Percentiles rank a stretch among this genome's conserved stretches.
phyloP scores from a whole-genome alignment of 192 early-diverging fungal genomes.

The Borealophlyctis nickersoniae region DNA sequence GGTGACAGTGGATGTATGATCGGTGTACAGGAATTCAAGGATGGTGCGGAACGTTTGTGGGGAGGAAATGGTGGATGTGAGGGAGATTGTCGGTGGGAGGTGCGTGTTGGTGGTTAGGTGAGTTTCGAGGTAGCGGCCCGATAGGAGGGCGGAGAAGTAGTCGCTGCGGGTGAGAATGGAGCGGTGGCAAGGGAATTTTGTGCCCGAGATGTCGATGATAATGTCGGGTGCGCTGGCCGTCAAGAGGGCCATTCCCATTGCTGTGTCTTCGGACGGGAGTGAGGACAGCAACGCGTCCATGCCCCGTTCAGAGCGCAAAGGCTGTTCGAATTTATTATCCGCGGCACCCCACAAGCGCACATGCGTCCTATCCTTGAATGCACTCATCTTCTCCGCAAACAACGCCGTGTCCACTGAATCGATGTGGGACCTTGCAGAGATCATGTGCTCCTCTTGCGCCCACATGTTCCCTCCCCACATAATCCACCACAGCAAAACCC shows the following conservation, averaged over 20 bases:
- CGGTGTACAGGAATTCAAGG: neutral
- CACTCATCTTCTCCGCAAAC: neutral
- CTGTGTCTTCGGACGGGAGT: neutral
- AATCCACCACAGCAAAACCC: slow-evolving; percentile 21
- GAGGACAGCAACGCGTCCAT: neutral
- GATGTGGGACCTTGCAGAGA: neutral
- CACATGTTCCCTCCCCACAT: slow-evolving; percentile 1
- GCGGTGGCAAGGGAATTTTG: slow-evolving; percentile 43
- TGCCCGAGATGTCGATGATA: slow-evolving; percentile 27
- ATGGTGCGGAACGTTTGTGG: neutral
- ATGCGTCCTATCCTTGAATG: neutral
- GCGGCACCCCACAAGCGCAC: neutral
- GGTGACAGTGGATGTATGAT: slow-evolving; percentile 2
- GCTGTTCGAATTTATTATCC: neutral
- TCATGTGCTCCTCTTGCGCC: neutral
- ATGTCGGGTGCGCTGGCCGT: slow-evolving; percentile 34
- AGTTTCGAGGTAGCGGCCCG: slow-evolving; percentile 39
- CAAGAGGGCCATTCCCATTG: slow-evolving; percentile 1
- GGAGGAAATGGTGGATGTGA: neutral
- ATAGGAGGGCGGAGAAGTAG: slow-evolving; percentile 44
- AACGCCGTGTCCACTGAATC: neutral
- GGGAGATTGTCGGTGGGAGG: neutral
- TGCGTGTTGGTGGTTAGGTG: neutral
- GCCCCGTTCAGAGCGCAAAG: no score
- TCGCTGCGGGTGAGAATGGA: slow-evolving; percentile 38